Percentiles rank a stretch among this genome's conserved stretches.
phyloP scores from a whole-genome alignment of 768 basidiomycete species.

The Lyophyllum atratum region DNA sequence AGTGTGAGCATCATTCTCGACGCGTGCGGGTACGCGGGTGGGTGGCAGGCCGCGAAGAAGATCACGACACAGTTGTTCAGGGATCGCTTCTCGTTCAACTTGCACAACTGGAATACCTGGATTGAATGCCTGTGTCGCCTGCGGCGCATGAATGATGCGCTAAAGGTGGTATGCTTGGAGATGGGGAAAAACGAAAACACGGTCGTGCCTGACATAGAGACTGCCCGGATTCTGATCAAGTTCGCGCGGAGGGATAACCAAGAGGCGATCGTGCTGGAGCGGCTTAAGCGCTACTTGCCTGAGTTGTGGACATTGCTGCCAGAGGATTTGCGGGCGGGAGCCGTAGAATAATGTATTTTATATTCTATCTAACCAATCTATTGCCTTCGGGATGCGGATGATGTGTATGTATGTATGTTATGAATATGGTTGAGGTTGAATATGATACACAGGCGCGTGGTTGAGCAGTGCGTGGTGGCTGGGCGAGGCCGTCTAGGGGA shows the following conservation, averaged over 20 bases:
- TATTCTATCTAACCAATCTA: constrained; percentile 22
- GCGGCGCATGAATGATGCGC: constrained; percentile 65
- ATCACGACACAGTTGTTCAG: constrained; percentile 55
- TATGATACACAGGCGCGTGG: constrained; percentile 47
- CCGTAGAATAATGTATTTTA: constrained; percentile 13
- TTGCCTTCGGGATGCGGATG: neutral
- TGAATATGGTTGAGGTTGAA: constrained; percentile 27
- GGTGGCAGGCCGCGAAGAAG: constrained; percentile 50
- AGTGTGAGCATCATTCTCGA: constrained; percentile 86
- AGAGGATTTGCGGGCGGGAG: constrained; percentile 19
- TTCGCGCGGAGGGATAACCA: constrained; percentile 48
- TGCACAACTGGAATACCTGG: constrained; percentile 79
- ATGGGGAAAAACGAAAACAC: constrained; percentile 54
- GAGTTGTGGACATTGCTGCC: constrained; percentile 36
- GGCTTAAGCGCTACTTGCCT: constrained; percentile 42
- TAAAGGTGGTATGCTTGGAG: constrained; percentile 60
- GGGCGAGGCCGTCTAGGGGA: constrained; percentile 50
- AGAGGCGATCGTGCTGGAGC: constrained; percentile 45
- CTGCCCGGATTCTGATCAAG: constrained; percentile 53
- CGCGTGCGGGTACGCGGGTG: constrained; percentile 69
- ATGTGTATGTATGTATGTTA: constrained; percentile 8
- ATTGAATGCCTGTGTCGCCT: constrained; percentile 85
- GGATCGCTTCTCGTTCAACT: constrained; percentile 54
- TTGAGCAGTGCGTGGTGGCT: constrained; percentile 63
- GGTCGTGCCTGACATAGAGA: constrained; percentile 49